Percentiles rank a stretch among this genome's conserved stretches.
phyloP scores from a whole-genome alignment of 257 asterid species.

The Schizonepeta tenuifolia region DNA sequence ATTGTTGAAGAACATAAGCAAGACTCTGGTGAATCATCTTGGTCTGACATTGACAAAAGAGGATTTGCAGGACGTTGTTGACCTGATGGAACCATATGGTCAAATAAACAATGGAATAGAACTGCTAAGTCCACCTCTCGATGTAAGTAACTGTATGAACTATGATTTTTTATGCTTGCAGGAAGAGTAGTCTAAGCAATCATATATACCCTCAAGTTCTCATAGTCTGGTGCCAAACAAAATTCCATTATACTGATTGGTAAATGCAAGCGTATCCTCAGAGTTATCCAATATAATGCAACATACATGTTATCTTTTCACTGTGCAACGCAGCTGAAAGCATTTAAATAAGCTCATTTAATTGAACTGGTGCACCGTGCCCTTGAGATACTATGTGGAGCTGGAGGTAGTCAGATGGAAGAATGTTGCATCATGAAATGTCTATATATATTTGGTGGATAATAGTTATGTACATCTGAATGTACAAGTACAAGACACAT shows the following conservation, averaged over 20 bases:
- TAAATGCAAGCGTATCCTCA: conserved; percentile 12
- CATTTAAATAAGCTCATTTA: conserved; percentile 15
- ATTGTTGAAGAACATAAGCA: conserved; percentile 57
- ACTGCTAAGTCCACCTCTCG: conserved; percentile 77
- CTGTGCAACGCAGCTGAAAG: conserved; percentile 15
- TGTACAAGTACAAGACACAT: background rate
- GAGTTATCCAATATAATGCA: background rate
- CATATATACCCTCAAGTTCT: conserved; percentile 1
- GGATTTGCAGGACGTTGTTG: conserved; percentile 90
- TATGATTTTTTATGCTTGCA: conserved; percentile 26
- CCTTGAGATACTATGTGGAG: conserved; percentile 21
- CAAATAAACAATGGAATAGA: conserved; percentile 83
- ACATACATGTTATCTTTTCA: conserved; percentile 19
- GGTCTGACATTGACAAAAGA: conserved; percentile 80
- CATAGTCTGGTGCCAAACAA: conserved; percentile 8
- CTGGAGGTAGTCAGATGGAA: conserved; percentile 5
- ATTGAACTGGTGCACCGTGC: background rate
- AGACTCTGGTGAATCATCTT: conserved; percentile 83
- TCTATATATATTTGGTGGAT: conserved; percentile 16
- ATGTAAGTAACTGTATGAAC: conserved; percentile 56
- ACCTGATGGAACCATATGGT: conserved; percentile 97
- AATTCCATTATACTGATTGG: background rate
- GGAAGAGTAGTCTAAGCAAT: conserved; percentile 25
- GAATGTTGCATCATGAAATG: background rate
- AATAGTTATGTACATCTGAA: background rate